phyloP scores from a whole-genome alignment of 2,329 filamentous ascomycete species.

The Alternaria sp. region DNA sequence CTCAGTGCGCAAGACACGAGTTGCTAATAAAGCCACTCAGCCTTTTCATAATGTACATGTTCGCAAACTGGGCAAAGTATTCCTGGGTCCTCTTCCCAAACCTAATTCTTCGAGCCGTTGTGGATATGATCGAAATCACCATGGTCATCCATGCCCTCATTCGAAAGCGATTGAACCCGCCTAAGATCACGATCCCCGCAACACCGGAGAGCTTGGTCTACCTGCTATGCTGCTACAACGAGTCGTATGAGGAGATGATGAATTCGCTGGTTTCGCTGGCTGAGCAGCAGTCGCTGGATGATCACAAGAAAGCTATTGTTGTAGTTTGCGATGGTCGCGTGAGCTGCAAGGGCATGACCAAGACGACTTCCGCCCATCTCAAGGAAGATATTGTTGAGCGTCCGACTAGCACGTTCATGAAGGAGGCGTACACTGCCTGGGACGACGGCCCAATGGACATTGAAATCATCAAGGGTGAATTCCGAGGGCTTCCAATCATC shows the following conservation, averaged over 20 bases:
- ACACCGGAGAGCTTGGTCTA: slow-evolving; percentile 3
- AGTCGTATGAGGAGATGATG: slow-evolving; percentile 6
- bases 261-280: slow-evolving; percentile 3
- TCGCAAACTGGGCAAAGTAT: not conserved
- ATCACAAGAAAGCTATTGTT: slow-evolving; percentile 6
- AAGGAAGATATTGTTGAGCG: slow-evolving; percentile 9
- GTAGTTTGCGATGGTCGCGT: slow-evolving; percentile 9
- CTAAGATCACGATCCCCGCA: not conserved
- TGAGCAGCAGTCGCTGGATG: slow-evolving; percentile 1
- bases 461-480: slow-evolving; percentile 7
- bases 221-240: slow-evolving; percentile 7
- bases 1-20: not conserved
- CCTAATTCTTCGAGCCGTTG: not conserved
- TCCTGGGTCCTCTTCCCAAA: not conserved
- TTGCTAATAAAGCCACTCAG: not conserved
- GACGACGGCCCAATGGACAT: slow-evolving; percentile 2
- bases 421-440: slow-evolving; percentile 1
- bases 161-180: not conserved
- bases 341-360: slow-evolving; percentile 5
- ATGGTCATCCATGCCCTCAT: not conserved
- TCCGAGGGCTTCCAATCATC: slow-evolving; percentile 3
- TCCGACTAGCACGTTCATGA: not conserved
- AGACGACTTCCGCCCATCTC: slow-evolving; percentile 5
- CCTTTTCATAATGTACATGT: not conserved
- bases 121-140: slow-evolving; percentile 3